A percentile compares a stretch with the other conserved stretches of the same genome.
These are phyloP conservation scores for Sordariomycetes sp. DNA, from an alignment of 2,329 filamentous ascomycete genomes.

Conservation along the genomic window DNA sequence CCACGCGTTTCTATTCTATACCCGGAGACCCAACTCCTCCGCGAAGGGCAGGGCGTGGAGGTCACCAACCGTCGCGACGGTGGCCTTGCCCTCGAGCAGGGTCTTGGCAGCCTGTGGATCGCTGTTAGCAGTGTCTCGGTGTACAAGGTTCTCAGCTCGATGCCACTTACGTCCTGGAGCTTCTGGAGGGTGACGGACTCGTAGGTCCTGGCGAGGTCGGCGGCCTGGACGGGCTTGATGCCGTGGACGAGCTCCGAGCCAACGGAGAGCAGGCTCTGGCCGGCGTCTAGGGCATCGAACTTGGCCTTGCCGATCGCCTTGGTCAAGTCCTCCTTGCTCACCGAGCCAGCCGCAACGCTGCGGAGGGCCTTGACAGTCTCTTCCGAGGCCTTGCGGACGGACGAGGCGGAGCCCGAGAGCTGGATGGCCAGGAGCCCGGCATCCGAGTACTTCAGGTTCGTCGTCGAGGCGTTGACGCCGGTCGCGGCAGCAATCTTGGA, in stretches of 20 bases:
- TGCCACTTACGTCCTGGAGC: constrained; percentile 63
- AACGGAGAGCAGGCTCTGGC: constrained; percentile 67
- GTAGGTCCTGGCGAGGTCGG: constrained; percentile 64
- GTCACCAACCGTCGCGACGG: constrained; percentile 82
- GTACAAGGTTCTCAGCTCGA: neutral
- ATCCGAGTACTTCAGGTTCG: constrained; percentile 82
- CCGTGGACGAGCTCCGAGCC: constrained; percentile 73
- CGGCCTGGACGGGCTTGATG: constrained; percentile 72
- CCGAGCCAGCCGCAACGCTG: constrained; percentile 60
- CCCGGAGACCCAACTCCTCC: constrained; percentile 84
- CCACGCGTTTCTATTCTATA: constrained; percentile 45
- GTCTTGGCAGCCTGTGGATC: constrained; percentile 65
- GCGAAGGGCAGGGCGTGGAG: constrained; percentile 83
- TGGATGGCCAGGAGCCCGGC: constrained; percentile 80
- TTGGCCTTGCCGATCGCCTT: constrained; percentile 91
- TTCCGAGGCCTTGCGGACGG: constrained; percentile 61
- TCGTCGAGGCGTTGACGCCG: constrained; percentile 56
- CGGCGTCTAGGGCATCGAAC: constrained; percentile 75
- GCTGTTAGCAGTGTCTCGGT: constrained; percentile 12
- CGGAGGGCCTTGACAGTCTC: constrained; percentile 73
- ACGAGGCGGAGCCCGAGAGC: constrained; percentile 59
- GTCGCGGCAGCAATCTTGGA: constrained; percentile 61
- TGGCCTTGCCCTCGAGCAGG: constrained; percentile 77
- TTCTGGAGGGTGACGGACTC: constrained; percentile 72
- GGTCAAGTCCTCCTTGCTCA: constrained; percentile 73